These are phyloP conservation scores for Vigna reflexopilosa DNA, from an alignment of 306 rosid genomes.

Conservation along the genomic window DNA sequence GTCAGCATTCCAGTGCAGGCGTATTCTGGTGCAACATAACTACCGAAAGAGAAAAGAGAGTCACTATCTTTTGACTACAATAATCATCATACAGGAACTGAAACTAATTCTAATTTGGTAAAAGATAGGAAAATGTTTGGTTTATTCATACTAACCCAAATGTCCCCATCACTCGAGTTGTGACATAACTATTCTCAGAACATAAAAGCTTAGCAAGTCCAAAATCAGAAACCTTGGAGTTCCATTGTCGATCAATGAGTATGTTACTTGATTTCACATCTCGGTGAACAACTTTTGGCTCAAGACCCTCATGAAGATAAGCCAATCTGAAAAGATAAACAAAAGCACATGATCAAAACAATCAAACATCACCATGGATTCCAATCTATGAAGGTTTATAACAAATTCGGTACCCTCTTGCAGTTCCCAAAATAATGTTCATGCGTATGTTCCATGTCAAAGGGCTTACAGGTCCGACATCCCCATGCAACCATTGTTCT, in stretches of 20 bases:
- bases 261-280: constrained; percentile 96
- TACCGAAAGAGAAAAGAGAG: constrained; percentile 48
- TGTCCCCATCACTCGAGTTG: constrained; percentile 99
- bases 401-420: constrained; percentile 75
- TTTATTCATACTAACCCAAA: constrained; percentile 82
- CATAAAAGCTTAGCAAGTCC: constrained; percentile 96
- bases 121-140: constrained; percentile 9
- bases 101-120: not conserved
- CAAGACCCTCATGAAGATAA: constrained; percentile 98
- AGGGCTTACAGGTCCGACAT: constrained; percentile 90
- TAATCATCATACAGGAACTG: not conserved
- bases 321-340: constrained; percentile 70
- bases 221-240: constrained; percentile 92
- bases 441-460: constrained; percentile 90
- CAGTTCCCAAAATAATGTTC: constrained; percentile 84
- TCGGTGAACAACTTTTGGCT: constrained; percentile 95
- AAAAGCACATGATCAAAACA: constrained; percentile 38
- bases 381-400: constrained; percentile 13
- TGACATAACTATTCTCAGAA: constrained; percentile 87
- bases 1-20: constrained; percentile 98
- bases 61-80: constrained; percentile 35
- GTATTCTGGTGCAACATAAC: constrained; percentile 98
- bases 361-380: constrained; percentile 31
- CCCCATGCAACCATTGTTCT: constrained; percentile 98
- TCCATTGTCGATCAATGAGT: constrained; percentile 91